A percentile compares a stretch with the other conserved stretches of the same genome.
These are phyloP conservation scores for Pecoramyces ruminantium DNA, from an alignment of 192 early-diverging fungal genomes.

Conservation along the genomic window DNA sequence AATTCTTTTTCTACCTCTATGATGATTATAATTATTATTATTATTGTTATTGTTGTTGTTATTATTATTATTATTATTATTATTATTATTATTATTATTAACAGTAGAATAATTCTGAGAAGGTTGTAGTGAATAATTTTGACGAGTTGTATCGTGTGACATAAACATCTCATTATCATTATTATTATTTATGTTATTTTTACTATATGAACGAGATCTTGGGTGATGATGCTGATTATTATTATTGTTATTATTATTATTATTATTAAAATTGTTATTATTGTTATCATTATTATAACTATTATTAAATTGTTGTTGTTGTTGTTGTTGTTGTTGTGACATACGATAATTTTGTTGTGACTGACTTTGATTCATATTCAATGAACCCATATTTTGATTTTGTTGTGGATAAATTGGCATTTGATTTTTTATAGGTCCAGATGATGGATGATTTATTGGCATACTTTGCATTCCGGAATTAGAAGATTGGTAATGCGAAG, in stretches of 20 bases:
- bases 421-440: neutral
- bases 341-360: neutral
- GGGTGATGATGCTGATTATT: neutral
- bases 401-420: neutral
- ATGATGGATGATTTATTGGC: neutral
- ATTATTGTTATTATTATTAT: neutral
- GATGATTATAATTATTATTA: neutral
- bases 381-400: neutral
- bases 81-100: neutral
- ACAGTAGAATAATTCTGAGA: neutral
- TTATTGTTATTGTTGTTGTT: neutral
- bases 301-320: neutral
- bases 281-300: neutral
- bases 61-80: neutral
- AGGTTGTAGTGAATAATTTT: neutral
- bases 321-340: neutral
- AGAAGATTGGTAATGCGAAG: neutral
- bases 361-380: neutral
- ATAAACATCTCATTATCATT: neutral
- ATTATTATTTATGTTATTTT: neutral
- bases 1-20: constrained; percentile 5
- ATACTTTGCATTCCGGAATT: neutral
- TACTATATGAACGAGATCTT: neutral
- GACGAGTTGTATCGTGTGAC: neutral
- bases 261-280: neutral